Percentiles rank a stretch among this genome's conserved stretches.
Conservation (phyloP, 768 basidiomycete species). For the Hygrocybe punicea region DNA sequence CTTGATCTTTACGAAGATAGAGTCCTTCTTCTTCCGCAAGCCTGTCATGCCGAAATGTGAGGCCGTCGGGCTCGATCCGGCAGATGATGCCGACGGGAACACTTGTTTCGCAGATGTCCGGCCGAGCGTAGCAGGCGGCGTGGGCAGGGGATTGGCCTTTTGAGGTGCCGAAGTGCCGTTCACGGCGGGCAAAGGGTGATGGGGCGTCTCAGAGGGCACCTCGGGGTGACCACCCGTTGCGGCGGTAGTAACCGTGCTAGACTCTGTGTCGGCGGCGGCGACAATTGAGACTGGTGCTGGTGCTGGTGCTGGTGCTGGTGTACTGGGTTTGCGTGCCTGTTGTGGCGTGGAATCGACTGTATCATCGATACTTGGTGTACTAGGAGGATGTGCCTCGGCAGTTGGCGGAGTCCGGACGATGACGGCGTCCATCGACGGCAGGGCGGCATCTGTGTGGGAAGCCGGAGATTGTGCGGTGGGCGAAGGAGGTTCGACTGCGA, state of each 20-base stretch:
- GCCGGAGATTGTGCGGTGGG: not conserved
- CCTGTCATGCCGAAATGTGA: conserved; percentile 34
- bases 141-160: not conserved
- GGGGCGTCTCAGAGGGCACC: not conserved
- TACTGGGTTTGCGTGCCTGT: too few species aligned
- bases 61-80: conserved; percentile 25
- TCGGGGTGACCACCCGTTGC: not conserved
- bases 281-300: not conserved
- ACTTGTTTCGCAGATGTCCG: conserved; percentile 9
- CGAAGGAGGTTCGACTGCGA: too few species aligned
- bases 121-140: not conserved
- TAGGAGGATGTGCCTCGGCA: not conserved
- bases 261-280: not conserved
- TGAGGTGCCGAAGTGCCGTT: not conserved
- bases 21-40: conserved; percentile 51
- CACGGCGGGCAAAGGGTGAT: not conserved
- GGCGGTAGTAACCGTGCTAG: too few species aligned
- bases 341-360: too few species aligned
- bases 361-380: not conserved
- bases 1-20: conserved; percentile 54
- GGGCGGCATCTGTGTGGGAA: not conserved
- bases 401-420: not conserved
- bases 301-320: not conserved
- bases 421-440: not conserved
- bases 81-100: conserved; percentile 26